phyloP scores from a whole-genome alignment of 345 rosid species.

The Hypericum perforatum region DNA sequence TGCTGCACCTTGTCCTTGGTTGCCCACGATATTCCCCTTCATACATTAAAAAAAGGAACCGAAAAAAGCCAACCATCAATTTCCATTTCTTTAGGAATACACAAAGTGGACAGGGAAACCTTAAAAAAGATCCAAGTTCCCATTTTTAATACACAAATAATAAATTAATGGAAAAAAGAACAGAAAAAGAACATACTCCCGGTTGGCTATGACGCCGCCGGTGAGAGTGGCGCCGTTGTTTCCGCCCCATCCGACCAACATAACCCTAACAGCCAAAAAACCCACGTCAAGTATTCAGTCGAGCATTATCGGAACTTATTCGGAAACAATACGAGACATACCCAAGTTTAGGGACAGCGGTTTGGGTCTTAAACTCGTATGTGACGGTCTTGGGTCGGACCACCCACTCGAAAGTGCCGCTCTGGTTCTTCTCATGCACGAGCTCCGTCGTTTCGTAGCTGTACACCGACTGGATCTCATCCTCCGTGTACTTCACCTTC shows the following conservation, averaged over 20 bases:
- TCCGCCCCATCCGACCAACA: constrained; percentile 99
- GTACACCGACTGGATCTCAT: constrained; percentile 79
- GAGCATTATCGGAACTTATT: too few species aligned
- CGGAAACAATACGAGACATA: constrained; percentile 4
- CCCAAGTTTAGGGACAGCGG: constrained; percentile 84
- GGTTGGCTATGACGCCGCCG: constrained; percentile 80
- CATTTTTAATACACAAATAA: neutral
- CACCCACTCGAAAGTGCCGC: constrained; percentile 75
- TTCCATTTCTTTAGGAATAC: neutral
- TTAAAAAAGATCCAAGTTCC: neutral
- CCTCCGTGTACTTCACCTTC: constrained; percentile 72
- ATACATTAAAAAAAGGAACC: constrained; percentile 8
- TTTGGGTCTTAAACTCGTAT: constrained; percentile 78
- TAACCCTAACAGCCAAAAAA: constrained; percentile 38
- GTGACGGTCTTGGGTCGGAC: constrained; percentile 82
- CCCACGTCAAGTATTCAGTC: neutral
- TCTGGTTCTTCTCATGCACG: constrained; percentile 59
- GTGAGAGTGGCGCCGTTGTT: constrained; percentile 93
- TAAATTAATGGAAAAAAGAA: neutral
- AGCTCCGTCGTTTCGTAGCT: constrained; percentile 89
- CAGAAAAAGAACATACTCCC: constrained; percentile 33
- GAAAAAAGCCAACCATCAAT: neutral
- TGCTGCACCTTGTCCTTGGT: constrained; percentile 97
- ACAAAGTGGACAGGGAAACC: neutral
- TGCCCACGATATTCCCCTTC: constrained; percentile 97